phyloP scores from a whole-genome alignment of 2,329 filamentous ascomycete genomes.

The Ophiosphaerella narmari region DNA sequence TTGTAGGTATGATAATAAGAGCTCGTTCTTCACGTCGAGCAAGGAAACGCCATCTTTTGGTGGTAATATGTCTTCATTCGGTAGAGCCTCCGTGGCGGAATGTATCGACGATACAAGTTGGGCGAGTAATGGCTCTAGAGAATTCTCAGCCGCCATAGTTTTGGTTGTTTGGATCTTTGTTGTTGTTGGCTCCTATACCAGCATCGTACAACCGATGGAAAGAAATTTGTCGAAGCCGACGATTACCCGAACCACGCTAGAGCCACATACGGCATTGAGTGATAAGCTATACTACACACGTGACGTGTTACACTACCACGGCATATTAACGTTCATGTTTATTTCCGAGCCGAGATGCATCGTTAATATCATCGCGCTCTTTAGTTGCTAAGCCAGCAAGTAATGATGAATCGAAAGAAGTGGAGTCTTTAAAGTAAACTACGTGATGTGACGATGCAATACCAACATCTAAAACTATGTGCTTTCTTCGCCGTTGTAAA shows the following conservation, averaged over 20 bases:
- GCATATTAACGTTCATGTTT: too few species aligned
- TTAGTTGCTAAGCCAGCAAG: too few species aligned
- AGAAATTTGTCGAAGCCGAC: slow-evolving; percentile 8
- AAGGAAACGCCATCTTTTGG: slow-evolving; percentile 88
- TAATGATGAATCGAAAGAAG: too few species aligned
- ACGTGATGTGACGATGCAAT: too few species aligned
- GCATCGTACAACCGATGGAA: neutral
- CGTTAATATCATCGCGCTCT: too few species aligned
- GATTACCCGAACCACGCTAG: neutral
- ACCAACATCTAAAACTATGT: too few species aligned
- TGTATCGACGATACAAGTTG: slow-evolving; percentile 65
- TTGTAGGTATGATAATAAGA: slow-evolving; percentile 95
- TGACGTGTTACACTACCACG: too few species aligned
- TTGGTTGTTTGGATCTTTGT: slow-evolving; percentile 1
- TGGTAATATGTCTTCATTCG: slow-evolving; percentile 68
- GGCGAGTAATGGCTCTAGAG: slow-evolving; percentile 47
- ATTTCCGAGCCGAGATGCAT: too few species aligned
- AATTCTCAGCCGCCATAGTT: slow-evolving; percentile 47
- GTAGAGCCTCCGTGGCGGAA: slow-evolving; percentile 57
- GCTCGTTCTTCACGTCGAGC: slow-evolving; percentile 93
- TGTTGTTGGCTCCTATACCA: neutral
- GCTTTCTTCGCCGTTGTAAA: too few species aligned
- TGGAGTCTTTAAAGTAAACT: too few species aligned
- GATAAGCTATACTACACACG: too few species aligned
- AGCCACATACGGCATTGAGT: too few species aligned